Evolutionary conservation across 495 filamentous ascomycete genomes (phyloP).

Genomic region (Melanomma pulvis-pyrius): DNA sequence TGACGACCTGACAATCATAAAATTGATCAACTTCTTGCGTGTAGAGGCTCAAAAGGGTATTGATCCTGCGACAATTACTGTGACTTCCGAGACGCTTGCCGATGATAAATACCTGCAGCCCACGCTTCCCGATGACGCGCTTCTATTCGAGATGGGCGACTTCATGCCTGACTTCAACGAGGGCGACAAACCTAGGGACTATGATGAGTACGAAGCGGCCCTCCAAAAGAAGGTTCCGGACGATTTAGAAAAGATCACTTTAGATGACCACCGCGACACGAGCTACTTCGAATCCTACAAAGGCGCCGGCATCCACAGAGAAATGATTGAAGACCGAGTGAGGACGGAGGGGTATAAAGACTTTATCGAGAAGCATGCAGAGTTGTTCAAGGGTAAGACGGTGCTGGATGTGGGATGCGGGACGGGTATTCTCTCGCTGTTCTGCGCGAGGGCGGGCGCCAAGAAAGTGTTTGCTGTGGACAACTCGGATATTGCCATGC

Average conservation of each 20-base stretch:
- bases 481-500: constrained; percentile 90
- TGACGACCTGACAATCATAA: constrained; percentile 22
- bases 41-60: neutral
- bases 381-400: constrained; percentile 85
- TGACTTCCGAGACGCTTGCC: constrained; percentile 1
- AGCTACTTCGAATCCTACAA: constrained; percentile 33
- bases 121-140: constrained; percentile 16
- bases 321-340: constrained; percentile 79
- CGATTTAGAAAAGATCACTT: neutral
- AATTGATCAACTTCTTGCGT: constrained; percentile 31
- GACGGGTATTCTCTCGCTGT: constrained; percentile 92
- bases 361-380: constrained; percentile 80
- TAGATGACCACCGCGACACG: constrained; percentile 16
- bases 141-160: constrained; percentile 27
- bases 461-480: constrained; percentile 90
- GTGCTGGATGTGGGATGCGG: constrained; percentile 94
- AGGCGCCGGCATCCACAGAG: constrained; percentile 77
- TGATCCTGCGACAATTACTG: neutral
- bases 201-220: constrained; percentile 20
- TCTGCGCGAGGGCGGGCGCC: constrained; percentile 87
- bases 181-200: constrained; percentile 6
- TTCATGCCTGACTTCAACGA: constrained; percentile 20
- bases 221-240: neutral
- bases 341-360: constrained; percentile 71
- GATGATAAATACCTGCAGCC: constrained; percentile 27